A percentile compares a stretch with the other conserved stretches of the same genome.
phyloP scores from a whole-genome alignment of 1,284 basidiomycete species.

The Naganishia albida region DNA sequence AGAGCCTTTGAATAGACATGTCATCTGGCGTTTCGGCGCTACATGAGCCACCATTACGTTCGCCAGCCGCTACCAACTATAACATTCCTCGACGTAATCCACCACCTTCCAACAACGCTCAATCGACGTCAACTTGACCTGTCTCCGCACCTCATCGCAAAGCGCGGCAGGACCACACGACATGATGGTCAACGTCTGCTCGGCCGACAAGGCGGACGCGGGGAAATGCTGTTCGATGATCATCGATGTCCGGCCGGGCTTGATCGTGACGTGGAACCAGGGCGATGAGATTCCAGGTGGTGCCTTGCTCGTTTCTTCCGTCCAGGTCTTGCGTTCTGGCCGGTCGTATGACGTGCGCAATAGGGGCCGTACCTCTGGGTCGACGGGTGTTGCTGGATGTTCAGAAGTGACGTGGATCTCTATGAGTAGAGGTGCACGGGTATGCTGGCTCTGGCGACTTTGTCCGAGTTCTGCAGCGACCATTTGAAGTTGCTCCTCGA shows the following conservation, averaged over 20 bases:
- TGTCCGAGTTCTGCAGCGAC: background rate
- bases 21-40: too few relatives aligned
- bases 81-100: constrained; percentile 22
- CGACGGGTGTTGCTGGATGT: background rate
- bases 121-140: constrained; percentile 3
- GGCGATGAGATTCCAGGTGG: background rate
- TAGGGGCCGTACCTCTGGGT: constrained; percentile 4
- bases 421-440: background rate
- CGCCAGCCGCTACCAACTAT: constrained; percentile 17
- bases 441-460: background rate
- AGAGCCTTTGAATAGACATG: too few relatives aligned
- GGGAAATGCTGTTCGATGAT: constrained; percentile 15
- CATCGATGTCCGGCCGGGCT: constrained; percentile 11
- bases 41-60: too few relatives aligned
- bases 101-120: background rate
- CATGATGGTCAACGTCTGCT: constrained; percentile 10
- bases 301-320: background rate
- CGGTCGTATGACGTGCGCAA: background rate
- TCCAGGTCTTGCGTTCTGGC: background rate
- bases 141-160: constrained; percentile 19
- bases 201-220: constrained; percentile 1
- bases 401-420: constrained; percentile 1
- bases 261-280: constrained; percentile 14
- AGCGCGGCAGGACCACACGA: constrained; percentile 22
- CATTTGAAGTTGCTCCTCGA: constrained; percentile 9